phyloP scores from a whole-genome alignment of 768 basidiomycete species.

The Serendipita indica region DNA sequence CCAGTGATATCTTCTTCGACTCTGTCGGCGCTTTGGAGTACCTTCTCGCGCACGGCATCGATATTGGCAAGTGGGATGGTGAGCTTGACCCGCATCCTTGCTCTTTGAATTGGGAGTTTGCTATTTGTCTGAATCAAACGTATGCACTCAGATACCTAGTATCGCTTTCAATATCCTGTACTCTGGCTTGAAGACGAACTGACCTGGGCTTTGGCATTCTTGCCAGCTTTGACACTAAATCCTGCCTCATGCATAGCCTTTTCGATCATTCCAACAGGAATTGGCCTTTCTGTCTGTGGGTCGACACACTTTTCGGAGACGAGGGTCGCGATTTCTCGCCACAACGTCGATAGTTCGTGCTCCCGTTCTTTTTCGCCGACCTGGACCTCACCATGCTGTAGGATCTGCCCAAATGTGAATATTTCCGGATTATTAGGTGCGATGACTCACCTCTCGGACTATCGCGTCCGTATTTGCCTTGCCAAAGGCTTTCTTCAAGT shows the following conservation, averaged over 20 bases:
- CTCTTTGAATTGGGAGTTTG: slow-evolving; percentile 82
- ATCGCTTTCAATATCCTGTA: neutral
- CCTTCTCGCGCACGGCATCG: slow-evolving; percentile 58
- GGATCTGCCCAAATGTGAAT: slow-evolving; percentile 39
- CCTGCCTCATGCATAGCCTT: slow-evolving; percentile 95
- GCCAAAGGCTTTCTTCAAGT: slow-evolving; percentile 77
- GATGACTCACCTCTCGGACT: slow-evolving; percentile 55
- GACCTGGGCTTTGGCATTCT: slow-evolving; percentile 91
- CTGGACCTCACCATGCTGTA: slow-evolving; percentile 93
- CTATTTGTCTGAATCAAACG: slow-evolving; percentile 66
- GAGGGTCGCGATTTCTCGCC: slow-evolving; percentile 81
- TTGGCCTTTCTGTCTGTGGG: slow-evolving; percentile 73
- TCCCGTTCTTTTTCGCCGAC: slow-evolving; percentile 94
- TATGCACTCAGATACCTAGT: slow-evolving; percentile 80
- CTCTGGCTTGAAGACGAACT: slow-evolving; percentile 11
- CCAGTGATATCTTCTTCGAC: slow-evolving; percentile 71
- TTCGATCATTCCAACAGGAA: slow-evolving; percentile 91
- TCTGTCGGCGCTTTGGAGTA: slow-evolving; percentile 60
- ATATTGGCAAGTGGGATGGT: slow-evolving; percentile 41
- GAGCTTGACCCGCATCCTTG: slow-evolving; percentile 82
- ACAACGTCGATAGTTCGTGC: slow-evolving; percentile 68
- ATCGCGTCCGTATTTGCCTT: slow-evolving; percentile 43
- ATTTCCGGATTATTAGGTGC: neutral
- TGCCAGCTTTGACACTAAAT: slow-evolving; percentile 75
- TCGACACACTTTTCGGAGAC: slow-evolving; percentile 95